These are phyloP conservation scores for Candolleomyces efflorescens DNA, from an alignment of 768 basidiomycete species.

Conservation along the genomic window DNA sequence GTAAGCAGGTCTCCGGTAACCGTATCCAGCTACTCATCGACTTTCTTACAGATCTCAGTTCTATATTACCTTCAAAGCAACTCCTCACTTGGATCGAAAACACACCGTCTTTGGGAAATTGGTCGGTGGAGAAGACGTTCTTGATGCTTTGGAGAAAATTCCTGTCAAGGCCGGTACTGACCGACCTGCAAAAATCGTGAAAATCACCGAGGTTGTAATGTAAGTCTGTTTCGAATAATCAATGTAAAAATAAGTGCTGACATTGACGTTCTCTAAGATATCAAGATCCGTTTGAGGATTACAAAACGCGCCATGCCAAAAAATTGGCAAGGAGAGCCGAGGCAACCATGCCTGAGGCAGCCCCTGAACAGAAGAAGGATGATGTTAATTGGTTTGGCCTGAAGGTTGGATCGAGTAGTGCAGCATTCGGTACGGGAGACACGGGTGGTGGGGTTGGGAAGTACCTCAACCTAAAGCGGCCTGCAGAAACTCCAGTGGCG, in stretches of 20 bases:
- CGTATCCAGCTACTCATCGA: constrained; percentile 1
- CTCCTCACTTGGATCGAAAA: constrained; percentile 86
- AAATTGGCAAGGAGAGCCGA: constrained; percentile 60
- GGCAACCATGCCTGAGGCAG: constrained; percentile 19
- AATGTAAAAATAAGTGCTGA: background rate
- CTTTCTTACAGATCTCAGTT: constrained; percentile 70
- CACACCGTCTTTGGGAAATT: constrained; percentile 97
- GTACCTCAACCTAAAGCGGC: constrained; percentile 61
- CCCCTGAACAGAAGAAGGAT: constrained; percentile 51
- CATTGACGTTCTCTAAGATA: constrained; percentile 44
- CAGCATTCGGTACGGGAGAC: constrained; percentile 23
- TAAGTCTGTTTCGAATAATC: constrained; percentile 31
- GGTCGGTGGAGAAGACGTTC: constrained; percentile 91
- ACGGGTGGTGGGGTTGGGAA: constrained; percentile 68
- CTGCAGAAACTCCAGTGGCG: constrained; percentile 20
- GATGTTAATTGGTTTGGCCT: constrained; percentile 89
- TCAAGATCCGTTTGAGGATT: constrained; percentile 94
- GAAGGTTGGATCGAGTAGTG: constrained; percentile 57
- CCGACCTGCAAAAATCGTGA: constrained; percentile 78
- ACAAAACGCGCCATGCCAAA: constrained; percentile 78
- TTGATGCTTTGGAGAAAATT: constrained; percentile 78
- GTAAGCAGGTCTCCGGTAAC: constrained; percentile 27
- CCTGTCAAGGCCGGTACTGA: constrained; percentile 83
- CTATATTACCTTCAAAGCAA: constrained; percentile 82
- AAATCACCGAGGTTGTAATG: constrained; percentile 86